Base-by-base conservation (phyloP, 164 flowering plant genomes). In the Stephania yunnanensis region DNA sequence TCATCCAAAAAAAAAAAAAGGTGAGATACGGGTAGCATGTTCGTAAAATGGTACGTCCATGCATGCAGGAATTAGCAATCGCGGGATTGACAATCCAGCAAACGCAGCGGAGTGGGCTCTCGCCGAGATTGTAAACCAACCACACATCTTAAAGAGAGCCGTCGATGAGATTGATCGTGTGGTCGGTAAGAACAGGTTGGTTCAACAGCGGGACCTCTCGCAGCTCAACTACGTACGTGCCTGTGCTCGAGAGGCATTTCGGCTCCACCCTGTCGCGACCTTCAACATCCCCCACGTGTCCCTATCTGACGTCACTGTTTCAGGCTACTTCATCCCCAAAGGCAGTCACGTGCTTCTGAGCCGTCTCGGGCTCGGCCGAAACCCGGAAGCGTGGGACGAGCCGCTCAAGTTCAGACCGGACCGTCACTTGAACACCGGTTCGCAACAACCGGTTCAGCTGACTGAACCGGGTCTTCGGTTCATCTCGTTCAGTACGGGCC, bases 371-470 rank as follows among this genome's bases (percentile, higher is more conserved):
- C 77, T 82, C 4, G 82, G 81, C 10, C 79, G 82, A 6, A 78
- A 82, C 75, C 82, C 82, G 42, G 68, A 78, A 10, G 77, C 78
- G 7, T 82, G 84, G 84, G 78, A 77, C 13, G 80, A 82, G 11
- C 84, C 84, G 0, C 79, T 81, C 11, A 76, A 46, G 73, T 88
- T 80, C 83, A 80, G 81, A 12, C 91, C 90, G 0, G 86, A 86
- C 44, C 85, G 89, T 1, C 87, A 86, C 71, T 72, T 86, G 11
- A 77, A 48, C 11, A 12, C 10, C 53, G 53, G 69, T 8, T 73
- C 69, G 11, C 53, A n/a, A 3, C 68, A 71, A 2, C 78, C 80
- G 15, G 78, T 74, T 1, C 77, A 1, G 10, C 53, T 85, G 0
- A 31, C 19, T 4, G 87, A 85, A 61, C 75, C 69, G 0, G 82